Base-by-base conservation (phyloP, 2,329 filamentous ascomycete species). In the Botrytis paeoniae region DNA sequence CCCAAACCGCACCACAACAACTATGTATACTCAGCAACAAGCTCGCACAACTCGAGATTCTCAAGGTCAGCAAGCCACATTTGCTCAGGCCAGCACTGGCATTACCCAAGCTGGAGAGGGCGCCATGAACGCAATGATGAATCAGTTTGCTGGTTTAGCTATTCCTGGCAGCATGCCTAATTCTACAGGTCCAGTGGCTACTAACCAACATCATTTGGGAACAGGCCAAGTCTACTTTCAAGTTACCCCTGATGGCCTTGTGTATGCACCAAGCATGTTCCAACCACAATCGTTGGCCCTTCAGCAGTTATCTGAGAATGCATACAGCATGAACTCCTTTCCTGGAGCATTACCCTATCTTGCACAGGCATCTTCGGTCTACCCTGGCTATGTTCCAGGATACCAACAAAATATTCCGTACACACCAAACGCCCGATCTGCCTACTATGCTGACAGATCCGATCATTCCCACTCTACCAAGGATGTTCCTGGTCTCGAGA, bases 401-500 rank as follows among this genome's bases (percentile, higher is more conserved):
- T 80, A 80, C 73, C 76, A 76, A 64, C 70, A 71, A n/a, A 71
- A 80, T 62, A 74, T 81, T 71, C 80, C 80, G 39, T 81, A 81
- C 73, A 76, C 80, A 48, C 76, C 79, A 14, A 78, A 74, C 65
- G 69, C 75, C 63, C 68, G 71, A 57, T 68, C 78, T 71, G 77
- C 76, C 60, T 80, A 79, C 71, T 80, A 81, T 71, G 61, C 76
- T 57, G 79, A 81, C 64, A 76, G 78, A 72, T 74, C 77, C 59
- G 80, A 81, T 57, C 75, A 77, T 59, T 71, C 78, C 7, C 76
- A 80, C 74, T 69, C 65, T 8, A 70, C 54, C 22, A 81, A 80
- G 75, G 81, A 91, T 51, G 86, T 91, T 70, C 89, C 89, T 29
- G 87, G 85, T 45, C 83, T 91, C 43, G 89, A 91, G 77, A 91